These are phyloP conservation scores for Ophiostoma tasmaniense DNA, from an alignment of 2,329 filamentous ascomycete genomes.

Conservation along the genomic window DNA sequence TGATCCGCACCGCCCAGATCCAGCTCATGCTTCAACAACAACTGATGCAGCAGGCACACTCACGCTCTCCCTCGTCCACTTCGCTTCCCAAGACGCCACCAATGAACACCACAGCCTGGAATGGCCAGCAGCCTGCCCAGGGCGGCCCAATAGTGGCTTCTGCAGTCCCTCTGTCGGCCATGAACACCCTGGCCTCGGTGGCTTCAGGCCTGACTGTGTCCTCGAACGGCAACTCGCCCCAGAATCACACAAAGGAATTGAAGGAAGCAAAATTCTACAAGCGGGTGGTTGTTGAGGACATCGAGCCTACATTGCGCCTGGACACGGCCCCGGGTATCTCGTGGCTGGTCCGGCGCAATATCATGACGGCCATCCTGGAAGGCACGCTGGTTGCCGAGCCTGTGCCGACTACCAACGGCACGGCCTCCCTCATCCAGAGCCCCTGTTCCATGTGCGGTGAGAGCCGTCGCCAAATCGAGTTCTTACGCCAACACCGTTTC, in stretches of 20 bases:
- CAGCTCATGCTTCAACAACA: slow-evolving; percentile 18
- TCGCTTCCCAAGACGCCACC: slow-evolving; percentile 28
- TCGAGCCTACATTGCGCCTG: slow-evolving; percentile 85
- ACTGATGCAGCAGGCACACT: slow-evolving; percentile 46
- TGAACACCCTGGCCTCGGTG: slow-evolving; percentile 28
- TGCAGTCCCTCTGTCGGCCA: slow-evolving; percentile 3
- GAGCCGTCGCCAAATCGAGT: slow-evolving; percentile 57
- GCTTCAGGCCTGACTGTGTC: slow-evolving; percentile 38
- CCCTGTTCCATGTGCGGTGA: slow-evolving; percentile 83
- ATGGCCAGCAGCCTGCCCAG: neutral
- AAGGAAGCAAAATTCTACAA: slow-evolving; percentile 96
- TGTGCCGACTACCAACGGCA: slow-evolving; percentile 43
- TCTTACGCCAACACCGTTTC: slow-evolving; percentile 79
- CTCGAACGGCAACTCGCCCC: slow-evolving; percentile 28
- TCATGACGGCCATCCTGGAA: slow-evolving; percentile 73
- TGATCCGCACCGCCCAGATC: slow-evolving; percentile 54
- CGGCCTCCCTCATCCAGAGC: slow-evolving; percentile 23
- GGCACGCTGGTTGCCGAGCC: slow-evolving; percentile 86
- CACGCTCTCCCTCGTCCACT: slow-evolving; percentile 53
- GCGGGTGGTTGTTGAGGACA: slow-evolving; percentile 76
- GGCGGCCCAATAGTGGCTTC: neutral
- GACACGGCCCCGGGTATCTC: slow-evolving; percentile 85
- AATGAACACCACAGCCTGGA: slow-evolving; percentile 45
- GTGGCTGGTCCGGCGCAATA: slow-evolving; percentile 82
- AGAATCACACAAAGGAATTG: slow-evolving; percentile 36